Conservation (phyloP, 495 filamentous ascomycete species). For the Podospora bellae-mahoneyi region DNA sequence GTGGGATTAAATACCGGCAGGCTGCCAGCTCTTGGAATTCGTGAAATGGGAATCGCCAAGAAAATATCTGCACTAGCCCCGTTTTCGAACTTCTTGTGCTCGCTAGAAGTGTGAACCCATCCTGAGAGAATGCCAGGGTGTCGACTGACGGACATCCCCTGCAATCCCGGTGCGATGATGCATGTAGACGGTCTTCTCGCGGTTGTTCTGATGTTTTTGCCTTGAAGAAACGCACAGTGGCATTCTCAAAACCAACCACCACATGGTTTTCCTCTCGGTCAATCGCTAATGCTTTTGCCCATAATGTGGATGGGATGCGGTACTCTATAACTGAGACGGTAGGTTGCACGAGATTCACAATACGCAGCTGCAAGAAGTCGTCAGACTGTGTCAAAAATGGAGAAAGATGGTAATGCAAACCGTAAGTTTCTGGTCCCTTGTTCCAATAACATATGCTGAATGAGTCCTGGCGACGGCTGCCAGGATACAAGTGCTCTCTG, state of each 20-base stretch:
- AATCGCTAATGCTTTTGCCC: constrained; percentile 35
- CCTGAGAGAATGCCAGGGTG: constrained; percentile 37
- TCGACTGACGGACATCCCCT: constrained; percentile 34
- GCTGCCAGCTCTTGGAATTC: constrained; percentile 31
- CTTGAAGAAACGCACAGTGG: constrained; percentile 37
- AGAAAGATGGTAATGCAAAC: constrained; percentile 20
- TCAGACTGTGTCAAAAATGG: background rate
- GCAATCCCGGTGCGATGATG: constrained; percentile 29
- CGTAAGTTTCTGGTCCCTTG: constrained; percentile 37
- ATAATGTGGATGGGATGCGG: constrained; percentile 35
- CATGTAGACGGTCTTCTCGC: constrained; percentile 36
- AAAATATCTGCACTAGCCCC: constrained; percentile 35
- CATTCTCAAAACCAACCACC: constrained; percentile 36
- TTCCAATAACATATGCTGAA: constrained; percentile 37
- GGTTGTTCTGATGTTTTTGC: constrained; percentile 30
- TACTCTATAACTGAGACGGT: constrained; percentile 30
- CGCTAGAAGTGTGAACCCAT: constrained; percentile 36
- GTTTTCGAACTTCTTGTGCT: constrained; percentile 31
- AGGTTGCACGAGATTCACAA: constrained; percentile 33
- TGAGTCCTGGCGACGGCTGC: constrained; percentile 33
- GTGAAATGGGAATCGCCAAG: constrained; percentile 35
- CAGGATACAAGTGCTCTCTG: constrained; percentile 38
- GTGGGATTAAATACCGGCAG: constrained; percentile 35
- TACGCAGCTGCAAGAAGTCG: constrained; percentile 27
- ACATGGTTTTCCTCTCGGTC: constrained; percentile 35